Base-by-base conservation (phyloP, 73 alveolate genomes). In the Paraurostyla sp. region DNA sequence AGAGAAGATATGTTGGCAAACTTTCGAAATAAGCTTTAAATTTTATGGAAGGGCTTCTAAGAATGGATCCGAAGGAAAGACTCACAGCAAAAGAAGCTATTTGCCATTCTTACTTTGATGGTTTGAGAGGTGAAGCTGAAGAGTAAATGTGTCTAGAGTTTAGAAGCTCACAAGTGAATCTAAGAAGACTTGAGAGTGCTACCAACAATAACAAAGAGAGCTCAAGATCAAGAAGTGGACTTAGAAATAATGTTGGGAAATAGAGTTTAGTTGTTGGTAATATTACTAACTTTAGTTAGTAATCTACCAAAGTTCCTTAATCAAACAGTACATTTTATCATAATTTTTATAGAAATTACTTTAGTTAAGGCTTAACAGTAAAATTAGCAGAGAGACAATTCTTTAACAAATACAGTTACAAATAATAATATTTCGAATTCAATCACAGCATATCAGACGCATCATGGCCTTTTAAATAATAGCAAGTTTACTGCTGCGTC, bases 1-100 rank as follows among this genome's bases (percentile, higher is more conserved):
- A 97, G 81, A 96, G 89, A 75, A 92, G 99, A 75, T 97, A 96
- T 92, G 92, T 95, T 20, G 99, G 99, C n/a, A 93, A 88, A 32
- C 49, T 97, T 41, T 88, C 97, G 32, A 83, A 84, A 13, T 63
- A 58, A 49, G 97, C 96, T 0, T 60, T 96, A 40, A 89, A 90
- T 71, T 94, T 95, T 62, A 84, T 96, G 95, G 82, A 97, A 82
- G 93, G 93, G 25, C 82, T 96, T 45, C 94, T 97, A 13, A 65
- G 83, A 49, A 90, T 97, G 96, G 99, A 97, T 68, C 99, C 99
- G 0, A 83, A 69, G 43, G 92, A 95, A 62, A 93, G 99, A 81
- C 57, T 94, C 13, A 94, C 96, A 73, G 98, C 98, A 22, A 95
- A 85, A 35, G 97, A 94, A 29, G 98, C 97, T 16, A 93, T 97